Evolutionary conservation across 2,329 filamentous ascomycete genomes (phyloP).

Genomic region (Cercospora zeae-maydis): DNA sequence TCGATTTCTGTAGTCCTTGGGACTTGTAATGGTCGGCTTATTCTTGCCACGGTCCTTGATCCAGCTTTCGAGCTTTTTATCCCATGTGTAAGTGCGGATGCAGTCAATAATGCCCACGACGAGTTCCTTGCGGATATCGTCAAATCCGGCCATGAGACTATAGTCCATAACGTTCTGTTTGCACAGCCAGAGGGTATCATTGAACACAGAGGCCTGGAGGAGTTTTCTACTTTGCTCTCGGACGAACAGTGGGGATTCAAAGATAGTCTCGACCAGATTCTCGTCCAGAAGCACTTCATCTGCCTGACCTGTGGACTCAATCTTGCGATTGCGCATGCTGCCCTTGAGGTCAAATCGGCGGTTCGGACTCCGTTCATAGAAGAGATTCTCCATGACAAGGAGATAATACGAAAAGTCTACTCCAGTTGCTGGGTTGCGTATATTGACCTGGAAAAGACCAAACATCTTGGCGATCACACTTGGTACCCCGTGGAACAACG

Average conservation of each 20-base stretch:
- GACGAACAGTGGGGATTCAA: conserved; percentile 91
- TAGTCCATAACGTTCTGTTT: conserved; percentile 99
- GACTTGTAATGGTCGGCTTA: conserved; percentile 90
- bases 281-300: conserved; percentile 96
- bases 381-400: conserved; percentile 94
- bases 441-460: conserved; percentile 94
- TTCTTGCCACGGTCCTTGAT: conserved; percentile 93
- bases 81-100: conserved; percentile 97
- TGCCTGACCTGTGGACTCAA: conserved; percentile 89
- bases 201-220: conserved; percentile 87
- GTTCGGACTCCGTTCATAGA: conserved; percentile 88
- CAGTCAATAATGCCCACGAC: conserved; percentile 98
- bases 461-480: conserved; percentile 99
- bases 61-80: conserved; percentile 99
- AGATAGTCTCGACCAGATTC: conserved; percentile 99
- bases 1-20: conserved; percentile 93
- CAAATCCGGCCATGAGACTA: conserved; percentile 95
- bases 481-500: conserved; percentile 85
- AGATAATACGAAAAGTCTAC: conserved; percentile 93
- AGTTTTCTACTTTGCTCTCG: conserved; percentile 95
- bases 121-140: conserved; percentile 82
- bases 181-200: conserved; percentile 92
- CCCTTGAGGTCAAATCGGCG: conserved; percentile 87
- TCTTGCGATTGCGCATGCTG: conserved; percentile 97
- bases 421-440: conserved; percentile 89